Evolutionary conservation across 805 yeast species (phyloP), one percentile per base, ranked within the genome.

Genomic region (Yarrowia divulgata): DNA sequence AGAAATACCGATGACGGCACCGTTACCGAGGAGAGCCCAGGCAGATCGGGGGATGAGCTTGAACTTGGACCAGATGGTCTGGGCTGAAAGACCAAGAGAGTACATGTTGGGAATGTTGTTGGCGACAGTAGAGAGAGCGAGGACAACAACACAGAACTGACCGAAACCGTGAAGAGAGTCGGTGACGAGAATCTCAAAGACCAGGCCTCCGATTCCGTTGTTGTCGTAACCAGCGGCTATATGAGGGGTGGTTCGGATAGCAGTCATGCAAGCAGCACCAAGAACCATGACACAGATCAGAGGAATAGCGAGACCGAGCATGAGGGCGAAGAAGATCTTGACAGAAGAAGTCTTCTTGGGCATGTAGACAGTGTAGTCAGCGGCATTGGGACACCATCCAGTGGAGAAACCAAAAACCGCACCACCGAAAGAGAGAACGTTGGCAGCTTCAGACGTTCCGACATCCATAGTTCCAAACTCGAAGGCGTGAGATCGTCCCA

Each of bases 91-190:
- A 49, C 92, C 93, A 75, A 92, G 86, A 32, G 98, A 91, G 83
- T 93, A 93, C 90, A 92, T 88, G 83, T 92, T 93, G 79, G 97
- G 97, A 79, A 93, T 87, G 82, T 92, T 93, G 84, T 91, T 92
- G 73, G 97, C 88, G 69, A 93, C 89, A 40, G 97, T 91, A 42
- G 97, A 91, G 73, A 93, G 80, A n/a, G 97, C 92, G 72, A 93
- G 82, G 19, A 93, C 40, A 40, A 93, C 97, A 80, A 93, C 86
- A 79, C 93, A 88, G 84, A 93, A 92, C 79, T 91, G 88, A 72
- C 97, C 97, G 74, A 93, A 91, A 10, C 92, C 93, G 79, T 90
- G 93, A 71, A 92, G 83, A 6, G 97, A 89, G 77, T 93, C 85
- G 72, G 87, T 84, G 68, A 91, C 95, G 71, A 93, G 82, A 73